Percentiles rank a stretch among this genome's conserved stretches.
These are phyloP conservation scores for Aspergillus neotritici DNA, from an alignment of 2,329 filamentous ascomycete genomes.

Conservation along the genomic window DNA sequence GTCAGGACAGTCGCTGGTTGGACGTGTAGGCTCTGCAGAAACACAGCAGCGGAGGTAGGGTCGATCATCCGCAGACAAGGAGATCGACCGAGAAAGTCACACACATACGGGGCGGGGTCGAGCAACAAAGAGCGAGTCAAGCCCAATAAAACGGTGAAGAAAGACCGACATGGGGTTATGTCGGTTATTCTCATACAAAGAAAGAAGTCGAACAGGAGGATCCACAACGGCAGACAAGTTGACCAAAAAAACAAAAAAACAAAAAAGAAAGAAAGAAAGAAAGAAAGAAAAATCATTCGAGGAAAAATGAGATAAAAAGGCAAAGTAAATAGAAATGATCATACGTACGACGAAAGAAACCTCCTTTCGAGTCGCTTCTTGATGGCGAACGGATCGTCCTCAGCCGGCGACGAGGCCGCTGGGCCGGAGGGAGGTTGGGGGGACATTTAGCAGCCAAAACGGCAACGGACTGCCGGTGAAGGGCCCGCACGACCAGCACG, in stretches of 20 bases:
- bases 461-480: constrained; percentile 10
- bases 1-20: background rate
- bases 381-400: constrained; percentile 10
- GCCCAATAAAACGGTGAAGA: background rate
- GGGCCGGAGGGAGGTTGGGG: constrained; percentile 8
- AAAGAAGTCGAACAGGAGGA: background rate
- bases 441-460: constrained; percentile 13
- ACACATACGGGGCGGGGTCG: background rate
- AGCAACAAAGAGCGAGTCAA: background rate
- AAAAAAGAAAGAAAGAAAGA: background rate
- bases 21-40: background rate
- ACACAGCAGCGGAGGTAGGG: constrained; percentile 3
- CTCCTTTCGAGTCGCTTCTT: constrained; percentile 26
- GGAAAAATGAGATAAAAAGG: background rate
- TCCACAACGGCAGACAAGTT: too few species aligned
- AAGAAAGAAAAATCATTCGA: background rate
- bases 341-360: constrained; percentile 25
- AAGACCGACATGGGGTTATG: background rate
- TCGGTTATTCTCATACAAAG: too few species aligned
- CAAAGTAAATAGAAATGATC: background rate
- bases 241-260: background rate
- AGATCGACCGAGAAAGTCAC: background rate
- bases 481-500: constrained; percentile 14
- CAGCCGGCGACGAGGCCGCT: constrained; percentile 7
- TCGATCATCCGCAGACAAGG: constrained; percentile 9